Percentiles rank a stretch among this genome's conserved stretches.
Conservation (phyloP, 2,329 filamentous ascomycete genomes). For the Trichoderma hamatum region DNA sequence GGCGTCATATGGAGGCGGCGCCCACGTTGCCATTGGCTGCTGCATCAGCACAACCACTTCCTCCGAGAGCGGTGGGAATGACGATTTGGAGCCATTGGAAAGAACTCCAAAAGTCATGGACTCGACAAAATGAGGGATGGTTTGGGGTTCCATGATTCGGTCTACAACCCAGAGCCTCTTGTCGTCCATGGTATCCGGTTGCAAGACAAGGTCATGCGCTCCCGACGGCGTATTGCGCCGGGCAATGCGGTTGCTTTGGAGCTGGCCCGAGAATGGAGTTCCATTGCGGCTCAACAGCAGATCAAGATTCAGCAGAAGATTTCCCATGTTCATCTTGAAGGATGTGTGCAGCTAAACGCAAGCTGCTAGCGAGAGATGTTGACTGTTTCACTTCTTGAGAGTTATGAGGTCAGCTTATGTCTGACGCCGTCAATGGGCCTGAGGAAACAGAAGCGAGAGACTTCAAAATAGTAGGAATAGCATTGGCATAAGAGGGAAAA, state of each 20-base stretch:
- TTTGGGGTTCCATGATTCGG: constrained; percentile 34
- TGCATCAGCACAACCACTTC: constrained; percentile 23
- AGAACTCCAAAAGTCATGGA: constrained; percentile 29
- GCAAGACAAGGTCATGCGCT: constrained; percentile 1
- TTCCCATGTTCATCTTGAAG: constrained; percentile 16
- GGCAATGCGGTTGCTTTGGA: constrained; percentile 19
- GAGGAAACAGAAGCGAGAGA: neutral
- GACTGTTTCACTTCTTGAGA: neutral
- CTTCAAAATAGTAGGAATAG: neutral
- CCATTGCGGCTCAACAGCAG: constrained; percentile 20
- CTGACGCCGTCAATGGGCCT: neutral
- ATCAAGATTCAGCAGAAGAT: constrained; percentile 14
- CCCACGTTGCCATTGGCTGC: constrained; percentile 32
- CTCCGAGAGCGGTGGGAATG: constrained; percentile 11
- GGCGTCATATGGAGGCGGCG: constrained; percentile 31
- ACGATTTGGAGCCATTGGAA: constrained; percentile 21
- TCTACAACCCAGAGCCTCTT: constrained; percentile 33
- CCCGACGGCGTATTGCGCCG: constrained; percentile 23
- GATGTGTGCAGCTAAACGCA: neutral
- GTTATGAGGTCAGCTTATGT: neutral
- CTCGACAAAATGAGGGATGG: constrained; percentile 30
- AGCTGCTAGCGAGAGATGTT: neutral
- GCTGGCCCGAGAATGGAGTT: neutral
- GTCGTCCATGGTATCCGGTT: neutral
- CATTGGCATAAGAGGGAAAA: neutral